These are phyloP conservation scores for Neurospora terricola DNA, from an alignment of 495 filamentous ascomycete genomes.

Conservation along the genomic window DNA sequence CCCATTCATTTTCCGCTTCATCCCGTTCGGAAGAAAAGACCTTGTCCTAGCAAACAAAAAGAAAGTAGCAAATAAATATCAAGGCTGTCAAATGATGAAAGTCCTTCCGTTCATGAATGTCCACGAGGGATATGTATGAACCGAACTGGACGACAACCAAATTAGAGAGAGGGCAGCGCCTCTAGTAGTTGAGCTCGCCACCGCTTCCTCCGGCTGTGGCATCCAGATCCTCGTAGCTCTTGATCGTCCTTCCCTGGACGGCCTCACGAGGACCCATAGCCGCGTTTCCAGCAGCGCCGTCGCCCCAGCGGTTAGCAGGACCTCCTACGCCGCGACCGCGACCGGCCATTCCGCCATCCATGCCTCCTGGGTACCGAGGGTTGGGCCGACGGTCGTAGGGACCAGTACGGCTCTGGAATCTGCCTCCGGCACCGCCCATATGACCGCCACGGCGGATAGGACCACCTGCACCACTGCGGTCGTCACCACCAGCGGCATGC, in stretches of 20 bases:
- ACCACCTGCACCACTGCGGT: constrained; percentile 29
- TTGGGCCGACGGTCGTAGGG: constrained; percentile 44
- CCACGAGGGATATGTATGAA: neutral
- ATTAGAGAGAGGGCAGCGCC: neutral
- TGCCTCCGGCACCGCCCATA: constrained; percentile 23
- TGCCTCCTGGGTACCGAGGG: constrained; percentile 23
- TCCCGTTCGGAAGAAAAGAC: neutral
- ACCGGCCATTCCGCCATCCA: constrained; percentile 21
- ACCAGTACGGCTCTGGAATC: constrained; percentile 36
- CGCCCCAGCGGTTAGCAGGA: constrained; percentile 49
- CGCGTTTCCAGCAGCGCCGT: constrained; percentile 53
- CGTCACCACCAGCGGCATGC: constrained; percentile 31
- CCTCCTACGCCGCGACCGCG: constrained; percentile 37
- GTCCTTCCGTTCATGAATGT: neutral
- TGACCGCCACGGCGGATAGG: constrained; percentile 38
- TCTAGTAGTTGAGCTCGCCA: constrained; percentile 53
- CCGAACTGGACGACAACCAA: neutral
- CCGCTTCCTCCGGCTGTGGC: constrained; percentile 52
- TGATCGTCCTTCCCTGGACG: constrained; percentile 79
- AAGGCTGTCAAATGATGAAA: neutral
- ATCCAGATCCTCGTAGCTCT: constrained; percentile 96
- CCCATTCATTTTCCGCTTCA: neutral
- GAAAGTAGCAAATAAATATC: neutral
- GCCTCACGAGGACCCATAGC: constrained; percentile 75
- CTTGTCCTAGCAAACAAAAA: neutral